phyloP scores from a whole-genome alignment of 139 green algal genomes.

The Chlamydomonas schloesseri region DNA sequence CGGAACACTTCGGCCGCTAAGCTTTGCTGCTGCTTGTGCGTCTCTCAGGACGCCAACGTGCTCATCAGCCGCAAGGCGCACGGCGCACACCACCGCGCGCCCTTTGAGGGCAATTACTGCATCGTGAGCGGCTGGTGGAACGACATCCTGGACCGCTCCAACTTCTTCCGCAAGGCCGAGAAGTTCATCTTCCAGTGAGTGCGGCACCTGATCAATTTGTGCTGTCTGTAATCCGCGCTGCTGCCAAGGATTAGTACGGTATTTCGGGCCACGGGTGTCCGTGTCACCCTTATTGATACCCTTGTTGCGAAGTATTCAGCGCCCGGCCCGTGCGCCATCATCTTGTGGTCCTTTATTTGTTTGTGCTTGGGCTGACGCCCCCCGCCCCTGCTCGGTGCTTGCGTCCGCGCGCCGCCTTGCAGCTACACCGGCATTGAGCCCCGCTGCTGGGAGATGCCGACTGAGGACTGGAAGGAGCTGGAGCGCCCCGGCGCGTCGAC shows the following conservation, averaged over 20 bases:
- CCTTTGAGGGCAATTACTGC: constrained; percentile 97
- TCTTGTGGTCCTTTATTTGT: too few species aligned
- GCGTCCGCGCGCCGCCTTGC: too few species aligned
- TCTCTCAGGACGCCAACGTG: constrained; percentile 78
- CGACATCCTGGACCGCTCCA: constrained; percentile 78
- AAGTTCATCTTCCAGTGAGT: constrained; percentile 25
- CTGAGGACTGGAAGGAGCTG: constrained; percentile 53
- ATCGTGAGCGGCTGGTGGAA: constrained; percentile 97
- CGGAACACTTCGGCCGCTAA: too few species aligned
- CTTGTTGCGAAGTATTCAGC: not conserved
- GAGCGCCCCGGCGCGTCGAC: not conserved
- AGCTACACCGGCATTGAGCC: constrained; percentile 87
- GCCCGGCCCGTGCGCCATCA: too few species aligned
- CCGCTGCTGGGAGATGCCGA: constrained; percentile 86
- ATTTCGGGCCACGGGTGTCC: not conserved
- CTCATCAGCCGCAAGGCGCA: constrained; percentile 88
- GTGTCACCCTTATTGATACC: not conserved
- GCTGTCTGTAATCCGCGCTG: not conserved
- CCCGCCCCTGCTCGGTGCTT: too few species aligned
- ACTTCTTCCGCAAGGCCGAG: constrained; percentile 76
- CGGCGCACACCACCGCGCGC: constrained; percentile 92
- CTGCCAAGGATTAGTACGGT: not conserved
- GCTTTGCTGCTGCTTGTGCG: too few species aligned
- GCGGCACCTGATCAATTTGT: constrained; percentile 50
- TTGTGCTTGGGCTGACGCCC: too few species aligned